A percentile compares a stretch with the other conserved stretches of the same genome.
Conservation (phyloP, 2,329 filamentous ascomycete species). For the Colletotrichum sp. region DNA sequence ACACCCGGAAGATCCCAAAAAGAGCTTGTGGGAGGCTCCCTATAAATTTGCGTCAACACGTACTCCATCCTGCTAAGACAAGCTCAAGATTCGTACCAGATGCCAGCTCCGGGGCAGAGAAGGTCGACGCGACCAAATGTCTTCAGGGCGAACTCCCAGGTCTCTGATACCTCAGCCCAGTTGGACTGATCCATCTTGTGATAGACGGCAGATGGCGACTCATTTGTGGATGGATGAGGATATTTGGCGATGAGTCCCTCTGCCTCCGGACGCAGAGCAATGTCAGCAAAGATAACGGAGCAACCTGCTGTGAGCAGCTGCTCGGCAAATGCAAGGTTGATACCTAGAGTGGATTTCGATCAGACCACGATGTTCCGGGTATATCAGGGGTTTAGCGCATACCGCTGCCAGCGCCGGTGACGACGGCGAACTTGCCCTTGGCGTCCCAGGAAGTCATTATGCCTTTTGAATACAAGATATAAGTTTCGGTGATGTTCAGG, state of each 20-base stretch:
- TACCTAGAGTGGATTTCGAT: constrained; percentile 20
- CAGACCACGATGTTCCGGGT: neutral
- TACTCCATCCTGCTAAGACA: rapidly evolving
- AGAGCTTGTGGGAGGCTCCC: constrained; percentile 26
- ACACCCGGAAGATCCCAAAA: constrained; percentile 32
- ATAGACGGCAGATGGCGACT: constrained; percentile 30
- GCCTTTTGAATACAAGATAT: neutral
- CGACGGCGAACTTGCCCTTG: neutral
- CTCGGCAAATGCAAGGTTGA: constrained; percentile 25
- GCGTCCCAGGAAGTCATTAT: neutral
- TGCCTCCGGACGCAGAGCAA: constrained; percentile 27
- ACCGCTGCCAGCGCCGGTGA: neutral
- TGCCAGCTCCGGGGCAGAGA: constrained; percentile 22
- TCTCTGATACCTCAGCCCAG: constrained; percentile 25
- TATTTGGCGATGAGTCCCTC: constrained; percentile 19
- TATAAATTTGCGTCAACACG: neutral
- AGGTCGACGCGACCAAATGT: constrained; percentile 21
- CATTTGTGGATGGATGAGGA: constrained; percentile 1
- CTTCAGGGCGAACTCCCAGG: constrained; percentile 23
- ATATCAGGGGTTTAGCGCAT: neutral
- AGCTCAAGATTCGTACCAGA: constrained; percentile 12
- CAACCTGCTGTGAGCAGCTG: constrained; percentile 26
- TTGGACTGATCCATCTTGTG: constrained; percentile 30
- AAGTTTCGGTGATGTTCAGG: neutral
- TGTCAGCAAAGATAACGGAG: constrained; percentile 31